Evolutionary conservation across 2,329 filamentous ascomycete species (phyloP), one percentile per base, ranked within the genome.

Genomic region (Diaporthe batatas): DNA sequence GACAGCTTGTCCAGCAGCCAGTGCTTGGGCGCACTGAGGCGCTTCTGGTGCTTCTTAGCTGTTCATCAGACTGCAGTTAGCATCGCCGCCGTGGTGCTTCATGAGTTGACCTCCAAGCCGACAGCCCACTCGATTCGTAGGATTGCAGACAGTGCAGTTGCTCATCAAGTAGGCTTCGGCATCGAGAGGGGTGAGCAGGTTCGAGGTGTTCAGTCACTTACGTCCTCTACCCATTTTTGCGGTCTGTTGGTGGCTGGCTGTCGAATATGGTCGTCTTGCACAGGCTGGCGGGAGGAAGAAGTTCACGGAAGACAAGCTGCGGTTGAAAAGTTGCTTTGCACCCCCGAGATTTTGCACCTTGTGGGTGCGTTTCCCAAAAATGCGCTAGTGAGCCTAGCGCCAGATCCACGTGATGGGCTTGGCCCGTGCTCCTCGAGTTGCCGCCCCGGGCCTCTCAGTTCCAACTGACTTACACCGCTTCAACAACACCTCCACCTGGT

Each of bases 1-100:
- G 95, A 98, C 85, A 99, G 91, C 89, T 99, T 99, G 94, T 99
- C 96, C 86, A 99, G 91, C 85, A 99, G 94, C 96, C 96, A 99
- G 93, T 98, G 96, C 86, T 94, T 97, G 85, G 96, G 96, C 86
- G 96, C 96, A 89, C 94, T 96, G 85, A 98, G 91, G 91, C 96
- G 95, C 95, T 99, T 98, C 89, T 98, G 96, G 90, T 99, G 96
- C 93, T 98, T 98, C 92, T 96, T 97, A 88, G 74, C 74, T 75
- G 72, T 75, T 68, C 25, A 55, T 34, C 36, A 59, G 49, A 8
- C 2, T 4, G 14, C 34, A 72, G 72, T 75, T 23, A 74, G 71
- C 62, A 71, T 68, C 42, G 25, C 53, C 10, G 36, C 59, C 32
- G 14, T 39, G 1, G 16, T 71, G 36, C 53, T 47, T 39, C n/a